These are phyloP conservation scores for maize (Zea mays) DNA, from an alignment of 176 grass and related monocot species.

Conservation along the genomic window Zm-B73-REFERENCE-NAM-5.0 NC_050098.1:208246501-208247000, in stretches of 20 bases:
- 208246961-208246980: not conserved
- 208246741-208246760: conserved; percentile 19
- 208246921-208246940: conserved; percentile 15
- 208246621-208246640: conserved; percentile 24
- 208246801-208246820: not conserved
- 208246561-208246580: not conserved
- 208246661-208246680: conserved; percentile 20
- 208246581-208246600: conserved; percentile 17
- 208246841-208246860: not conserved
- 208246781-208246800: not conserved
- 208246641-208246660: conserved; percentile 39
- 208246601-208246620: not conserved
- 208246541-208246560: conserved; percentile 25
- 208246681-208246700: too few species aligned
- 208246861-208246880: not conserved
- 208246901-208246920: not conserved
- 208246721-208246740: conserved; percentile 5
- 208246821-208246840: not conserved
- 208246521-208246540: not conserved
- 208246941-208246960: too few species aligned
- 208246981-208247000: conserved; percentile 57
- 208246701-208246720: too few species aligned
- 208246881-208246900: conserved; percentile 31
- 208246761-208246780: not conserved
- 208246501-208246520: too few species aligned